These are phyloP conservation scores for Botryobasidium botryosum DNA, from an alignment of 768 basidiomycete genomes.

Conservation along the genomic window DNA sequence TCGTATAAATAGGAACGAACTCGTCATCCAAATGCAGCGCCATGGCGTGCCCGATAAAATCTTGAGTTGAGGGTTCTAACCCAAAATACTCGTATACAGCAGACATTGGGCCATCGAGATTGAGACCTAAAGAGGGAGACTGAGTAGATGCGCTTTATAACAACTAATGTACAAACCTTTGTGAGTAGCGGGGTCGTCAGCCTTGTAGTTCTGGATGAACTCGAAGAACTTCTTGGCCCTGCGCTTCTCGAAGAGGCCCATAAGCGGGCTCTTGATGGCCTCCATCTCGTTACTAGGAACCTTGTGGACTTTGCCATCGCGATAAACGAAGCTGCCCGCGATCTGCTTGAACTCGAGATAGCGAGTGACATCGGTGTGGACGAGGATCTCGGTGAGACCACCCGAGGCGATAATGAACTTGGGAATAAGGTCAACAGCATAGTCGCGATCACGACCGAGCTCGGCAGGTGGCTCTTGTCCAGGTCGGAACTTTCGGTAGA, in stretches of 20 bases:
- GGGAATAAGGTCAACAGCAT: conserved; percentile 92
- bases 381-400: conserved; percentile 93
- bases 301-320: conserved; percentile 92
- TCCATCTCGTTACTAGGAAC: conserved; percentile 97
- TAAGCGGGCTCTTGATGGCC: conserved; percentile 83
- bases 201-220: conserved; percentile 90
- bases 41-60: conserved; percentile 99
- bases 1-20: conserved; percentile 33
- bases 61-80: conserved; percentile 90
- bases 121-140: conserved; percentile 39
- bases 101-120: conserved; percentile 90
- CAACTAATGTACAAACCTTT: conserved; percentile 42
- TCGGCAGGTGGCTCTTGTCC: conserved; percentile 59
- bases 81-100: conserved; percentile 94
- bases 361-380: conserved; percentile 95
- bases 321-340: conserved; percentile 93
- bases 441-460: conserved; percentile 93
- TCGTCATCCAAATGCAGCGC: conserved; percentile 95
- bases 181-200: conserved; percentile 89
- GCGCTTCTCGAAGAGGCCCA: conserved; percentile 99
- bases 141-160: background rate
- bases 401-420: conserved; percentile 99
- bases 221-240: conserved; percentile 98
- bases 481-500: conserved; percentile 88
- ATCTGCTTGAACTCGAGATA: conserved; percentile 99